These are phyloP conservation scores for Atkinsonella hypoxylon DNA, from an alignment of 2,329 filamentous ascomycete genomes.

Conservation along the genomic window DNA sequence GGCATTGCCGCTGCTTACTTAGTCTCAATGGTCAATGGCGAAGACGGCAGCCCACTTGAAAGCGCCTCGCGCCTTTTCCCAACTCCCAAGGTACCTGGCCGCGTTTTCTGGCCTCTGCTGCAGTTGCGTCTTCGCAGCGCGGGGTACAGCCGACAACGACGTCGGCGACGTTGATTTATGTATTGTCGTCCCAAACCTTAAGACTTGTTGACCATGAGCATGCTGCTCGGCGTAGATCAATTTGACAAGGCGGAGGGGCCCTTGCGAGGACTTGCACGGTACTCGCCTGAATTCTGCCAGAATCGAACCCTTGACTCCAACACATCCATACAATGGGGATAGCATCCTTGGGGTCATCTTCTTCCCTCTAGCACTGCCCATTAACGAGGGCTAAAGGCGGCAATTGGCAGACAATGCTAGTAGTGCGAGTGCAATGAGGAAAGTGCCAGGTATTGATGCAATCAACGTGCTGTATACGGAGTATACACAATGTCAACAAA, in stretches of 20 bases:
- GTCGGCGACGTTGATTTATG: constrained; percentile 4
- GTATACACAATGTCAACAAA: no score
- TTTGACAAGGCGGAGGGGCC: background rate
- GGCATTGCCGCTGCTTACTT: constrained; percentile 41
- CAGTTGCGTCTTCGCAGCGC: constrained; percentile 2
- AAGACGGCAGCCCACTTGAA: constrained; percentile 6
- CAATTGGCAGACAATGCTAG: no score
- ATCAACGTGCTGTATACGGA: no score
- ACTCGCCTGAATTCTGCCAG: background rate
- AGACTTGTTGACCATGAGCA: background rate
- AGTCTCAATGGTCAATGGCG: constrained; percentile 11
- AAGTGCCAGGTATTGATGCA: no score
- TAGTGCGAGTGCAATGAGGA: no score
- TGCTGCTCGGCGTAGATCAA: background rate
- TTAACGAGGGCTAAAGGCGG: no score
- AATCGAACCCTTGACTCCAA: background rate
- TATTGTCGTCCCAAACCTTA: background rate
- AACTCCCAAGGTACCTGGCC: constrained; percentile 5
- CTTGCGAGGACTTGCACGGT: background rate
- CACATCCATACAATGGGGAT: background rate
- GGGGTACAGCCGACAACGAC: constrained; percentile 2
- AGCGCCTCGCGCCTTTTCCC: background rate
- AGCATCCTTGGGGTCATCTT: background rate
- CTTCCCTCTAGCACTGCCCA: no score
- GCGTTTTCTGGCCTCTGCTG: constrained; percentile 8